phyloP scores from a whole-genome alignment of 1,284 basidiomycete species.

The Xerocomus alliaceus region DNA sequence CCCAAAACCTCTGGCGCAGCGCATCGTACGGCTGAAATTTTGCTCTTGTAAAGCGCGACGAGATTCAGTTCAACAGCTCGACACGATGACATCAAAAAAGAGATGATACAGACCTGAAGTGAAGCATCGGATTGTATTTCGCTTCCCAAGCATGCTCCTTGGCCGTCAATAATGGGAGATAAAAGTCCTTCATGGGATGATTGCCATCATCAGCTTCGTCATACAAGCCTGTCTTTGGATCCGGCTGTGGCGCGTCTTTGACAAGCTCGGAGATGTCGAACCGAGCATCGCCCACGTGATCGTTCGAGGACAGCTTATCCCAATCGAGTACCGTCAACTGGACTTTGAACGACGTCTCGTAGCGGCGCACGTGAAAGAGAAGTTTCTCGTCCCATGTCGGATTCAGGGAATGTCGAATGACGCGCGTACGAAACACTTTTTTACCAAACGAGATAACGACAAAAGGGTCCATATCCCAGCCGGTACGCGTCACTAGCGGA shows the following conservation, averaged over 20 bases:
- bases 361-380: constrained; percentile 90
- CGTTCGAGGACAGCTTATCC: constrained; percentile 92
- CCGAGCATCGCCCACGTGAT: constrained; percentile 80
- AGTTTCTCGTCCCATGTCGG: constrained; percentile 96
- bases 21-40: constrained; percentile 96
- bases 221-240: constrained; percentile 78
- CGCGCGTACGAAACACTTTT: constrained; percentile 94
- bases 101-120: constrained; percentile 56
- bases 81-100: background rate
- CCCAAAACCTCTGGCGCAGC: constrained; percentile 91
- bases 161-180: constrained; percentile 57
- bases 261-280: constrained; percentile 78
- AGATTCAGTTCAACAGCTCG: constrained; percentile 9
- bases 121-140: constrained; percentile 66
- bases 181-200: constrained; percentile 75
- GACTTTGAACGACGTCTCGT: constrained; percentile 81
- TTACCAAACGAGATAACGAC: constrained; percentile 95
- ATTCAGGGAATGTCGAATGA: constrained; percentile 87
- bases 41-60: constrained; percentile 59
- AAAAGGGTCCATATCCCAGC: constrained; percentile 98
- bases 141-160: constrained; percentile 70
- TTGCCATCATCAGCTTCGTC: constrained; percentile 39
- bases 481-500: constrained; percentile 74
- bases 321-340: constrained; percentile 89
- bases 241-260: constrained; percentile 74